phyloP scores from a whole-genome alignment of 805 yeast species.

The Yarrowia deformans region DNA sequence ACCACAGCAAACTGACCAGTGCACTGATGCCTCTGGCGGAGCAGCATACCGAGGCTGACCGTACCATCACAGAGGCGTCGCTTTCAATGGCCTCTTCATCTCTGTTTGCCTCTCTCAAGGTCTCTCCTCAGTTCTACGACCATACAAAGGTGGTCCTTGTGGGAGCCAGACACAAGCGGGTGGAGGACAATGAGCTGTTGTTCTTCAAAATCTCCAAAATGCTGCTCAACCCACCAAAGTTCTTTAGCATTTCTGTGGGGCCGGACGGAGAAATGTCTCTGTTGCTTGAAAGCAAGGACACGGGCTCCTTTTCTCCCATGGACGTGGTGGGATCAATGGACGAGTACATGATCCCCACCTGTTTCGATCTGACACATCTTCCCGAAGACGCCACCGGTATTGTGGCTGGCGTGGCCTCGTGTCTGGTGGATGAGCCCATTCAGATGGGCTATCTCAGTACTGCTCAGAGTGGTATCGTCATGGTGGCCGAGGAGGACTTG shows the following conservation, averaged over 20 bases:
- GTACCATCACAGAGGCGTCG: conserved; percentile 22
- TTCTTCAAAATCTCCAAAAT: conserved; percentile 52
- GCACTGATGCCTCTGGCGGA: conserved; percentile 25
- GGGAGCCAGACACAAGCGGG: conserved; percentile 64
- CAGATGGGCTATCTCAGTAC: conserved; percentile 64
- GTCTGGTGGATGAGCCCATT: conserved; percentile 56
- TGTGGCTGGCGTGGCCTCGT: conserved; percentile 68
- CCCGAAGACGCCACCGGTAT: conserved; percentile 71
- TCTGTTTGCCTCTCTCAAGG: conserved; percentile 47
- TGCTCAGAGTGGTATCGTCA: conserved; percentile 65
- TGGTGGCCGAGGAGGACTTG: conserved; percentile 61
- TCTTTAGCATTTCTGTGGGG: conserved; percentile 44
- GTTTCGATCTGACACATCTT: conserved; percentile 60
- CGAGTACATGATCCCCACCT: conserved; percentile 64
- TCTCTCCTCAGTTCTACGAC: conserved; percentile 57
- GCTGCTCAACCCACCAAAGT: conserved; percentile 48
- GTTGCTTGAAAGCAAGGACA: conserved; percentile 44
- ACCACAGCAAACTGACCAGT: conserved; percentile 31
- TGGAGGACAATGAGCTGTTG: conserved; percentile 50
- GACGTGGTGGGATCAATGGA: conserved; percentile 63
- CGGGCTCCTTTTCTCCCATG: conserved; percentile 56
- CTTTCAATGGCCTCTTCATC: conserved; percentile 22
- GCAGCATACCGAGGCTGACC: conserved; percentile 9
- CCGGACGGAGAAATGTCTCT: conserved; percentile 48
- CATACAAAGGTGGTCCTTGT: conserved; percentile 58